Base-by-base conservation (phyloP, 345 rosid genomes). In the Linum lewisii region DNA sequence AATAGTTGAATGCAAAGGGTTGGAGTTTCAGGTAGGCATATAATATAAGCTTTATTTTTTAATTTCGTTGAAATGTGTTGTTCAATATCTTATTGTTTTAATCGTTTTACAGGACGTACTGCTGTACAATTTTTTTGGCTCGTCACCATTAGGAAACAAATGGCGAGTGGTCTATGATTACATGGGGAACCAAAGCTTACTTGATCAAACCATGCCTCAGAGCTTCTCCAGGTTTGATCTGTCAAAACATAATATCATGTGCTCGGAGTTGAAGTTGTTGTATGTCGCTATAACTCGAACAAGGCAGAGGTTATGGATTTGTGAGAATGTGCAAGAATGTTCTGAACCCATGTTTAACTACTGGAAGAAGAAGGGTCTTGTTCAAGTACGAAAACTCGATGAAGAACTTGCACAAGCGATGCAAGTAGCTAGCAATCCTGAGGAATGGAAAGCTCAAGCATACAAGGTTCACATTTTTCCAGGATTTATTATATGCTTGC, bases 251-350 rank as follows among this genome's bases (percentile, higher is more conserved):
- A 67, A 70, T 51, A 29, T 74, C 53, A 36, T 81, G 51, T 81
- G 79, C 60, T 73, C 82, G 22, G 86, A 84, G 66, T 54, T 79
- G 58, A 79, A 79, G 72, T 81, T 73, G 26, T 57, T 79, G n/a
- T 76, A 79, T 63, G 83, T 73, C 20, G 82, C 84, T 4, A 75
- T 81, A 42, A 79, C 89, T 24, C 78, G 79, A 2, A 81, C 86
- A 8, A 64, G 75, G 63, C 84, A 79, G 57, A 71, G 89, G 32
- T 64, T 81, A 51, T 81, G 81, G 84, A 73, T 84, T 23, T 73
- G 79, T 63, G 89, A 83, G 62, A 72, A 69, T 45, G 5, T 24
- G 0, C 65, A 69, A 62, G 84, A 78, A 19, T 37, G 64, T 18
- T 70, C 76, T 0, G 60, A 66, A 61, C 79, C 84, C 5, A 59